These are phyloP conservation scores for Skeletonema menzelii DNA, from an alignment of 108 stramenopile species.

Conservation along the genomic window DNA sequence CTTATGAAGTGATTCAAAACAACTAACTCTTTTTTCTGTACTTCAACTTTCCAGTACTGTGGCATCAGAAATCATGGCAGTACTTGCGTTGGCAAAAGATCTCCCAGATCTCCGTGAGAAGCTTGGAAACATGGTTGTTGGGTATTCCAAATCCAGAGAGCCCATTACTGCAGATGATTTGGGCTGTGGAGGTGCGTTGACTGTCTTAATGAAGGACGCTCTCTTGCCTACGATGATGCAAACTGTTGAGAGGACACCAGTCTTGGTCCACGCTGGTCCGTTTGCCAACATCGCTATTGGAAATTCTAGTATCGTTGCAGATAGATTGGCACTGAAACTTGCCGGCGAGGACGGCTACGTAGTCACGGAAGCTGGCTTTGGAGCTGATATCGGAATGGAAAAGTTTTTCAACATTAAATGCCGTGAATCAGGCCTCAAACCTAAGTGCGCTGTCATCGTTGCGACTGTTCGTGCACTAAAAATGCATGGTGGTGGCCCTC, in stretches of 20 bases:
- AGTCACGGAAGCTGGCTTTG: conserved; percentile 99
- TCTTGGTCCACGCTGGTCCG: conserved; percentile 97
- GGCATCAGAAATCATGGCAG: conserved; percentile 98
- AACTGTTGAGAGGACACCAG: conserved; percentile 96
- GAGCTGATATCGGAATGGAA: conserved; percentile 98
- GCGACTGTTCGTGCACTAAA: conserved; percentile 99
- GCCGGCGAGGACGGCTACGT: conserved; percentile 93
- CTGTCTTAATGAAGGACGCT: conserved; percentile 97
- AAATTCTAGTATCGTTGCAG: conserved; percentile 95
- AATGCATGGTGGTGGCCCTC: conserved; percentile 99
- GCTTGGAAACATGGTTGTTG: conserved; percentile 95
- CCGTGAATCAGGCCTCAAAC: conserved; percentile 86
- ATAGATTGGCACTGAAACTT: conserved; percentile 90
- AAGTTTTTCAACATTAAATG: conserved; percentile 99
- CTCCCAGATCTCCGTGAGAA: conserved; percentile 91
- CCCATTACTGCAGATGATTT: conserved; percentile 97
- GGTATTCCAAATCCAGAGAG: conserved; percentile 56
- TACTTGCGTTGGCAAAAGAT: conserved; percentile 90
- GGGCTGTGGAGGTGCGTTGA: conserved; percentile 95
- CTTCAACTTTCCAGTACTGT: too few species aligned
- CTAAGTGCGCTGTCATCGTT: conserved; percentile 95
- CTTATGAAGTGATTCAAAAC: too few species aligned
- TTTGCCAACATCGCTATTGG: conserved; percentile 98
- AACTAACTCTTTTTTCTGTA: too few species aligned
- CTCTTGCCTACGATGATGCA: conserved; percentile 97